These are phyloP conservation scores for Ilex asprella DNA, from an alignment of 257 asterid genomes.

Conservation along the genomic window DNA sequence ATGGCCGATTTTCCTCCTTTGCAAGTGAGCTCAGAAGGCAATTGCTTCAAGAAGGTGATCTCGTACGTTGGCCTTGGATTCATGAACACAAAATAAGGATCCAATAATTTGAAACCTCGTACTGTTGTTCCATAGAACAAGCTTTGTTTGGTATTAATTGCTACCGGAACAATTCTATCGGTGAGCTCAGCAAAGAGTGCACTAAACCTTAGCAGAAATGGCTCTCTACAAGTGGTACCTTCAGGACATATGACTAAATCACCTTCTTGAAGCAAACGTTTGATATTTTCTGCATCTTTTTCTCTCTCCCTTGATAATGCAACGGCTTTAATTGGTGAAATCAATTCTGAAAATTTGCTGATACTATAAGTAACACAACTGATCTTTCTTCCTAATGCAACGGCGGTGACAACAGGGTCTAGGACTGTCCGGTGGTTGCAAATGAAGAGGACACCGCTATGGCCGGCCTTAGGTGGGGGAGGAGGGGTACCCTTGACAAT, in stretches of 20 bases:
- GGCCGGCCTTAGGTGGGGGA: constrained; percentile 56
- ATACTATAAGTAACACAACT: constrained; percentile 90
- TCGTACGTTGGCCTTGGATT: constrained; percentile 86
- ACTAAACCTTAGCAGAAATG: constrained; percentile 72
- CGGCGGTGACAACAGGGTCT: constrained; percentile 82
- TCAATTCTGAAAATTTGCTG: constrained; percentile 68
- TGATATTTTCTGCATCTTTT: constrained; percentile 64
- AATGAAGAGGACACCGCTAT: constrained; percentile 63
- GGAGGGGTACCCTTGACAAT: constrained; percentile 88
- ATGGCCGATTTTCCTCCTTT: constrained; percentile 64
- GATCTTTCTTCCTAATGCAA: constrained; percentile 79
- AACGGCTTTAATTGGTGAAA: constrained; percentile 81
- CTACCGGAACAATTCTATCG: constrained; percentile 86
- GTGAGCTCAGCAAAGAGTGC: constrained; percentile 84
- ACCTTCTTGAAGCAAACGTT: constrained; percentile 61
- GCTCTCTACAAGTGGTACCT: constrained; percentile 87
- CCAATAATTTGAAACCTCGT: constrained; percentile 59
- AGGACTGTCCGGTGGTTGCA: constrained; percentile 92
- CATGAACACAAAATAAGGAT: constrained; percentile 90
- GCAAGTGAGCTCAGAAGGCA: constrained; percentile 60
- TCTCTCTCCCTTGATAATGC: constrained; percentile 79
- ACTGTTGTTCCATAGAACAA: constrained; percentile 81
- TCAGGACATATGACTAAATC: constrained; percentile 85
- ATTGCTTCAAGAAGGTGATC: constrained; percentile 60
- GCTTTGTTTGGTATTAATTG: constrained; percentile 60